phyloP scores from a whole-genome alignment of 148 eudicot genomes.

The Hydrangea macrophylla region DNA sequence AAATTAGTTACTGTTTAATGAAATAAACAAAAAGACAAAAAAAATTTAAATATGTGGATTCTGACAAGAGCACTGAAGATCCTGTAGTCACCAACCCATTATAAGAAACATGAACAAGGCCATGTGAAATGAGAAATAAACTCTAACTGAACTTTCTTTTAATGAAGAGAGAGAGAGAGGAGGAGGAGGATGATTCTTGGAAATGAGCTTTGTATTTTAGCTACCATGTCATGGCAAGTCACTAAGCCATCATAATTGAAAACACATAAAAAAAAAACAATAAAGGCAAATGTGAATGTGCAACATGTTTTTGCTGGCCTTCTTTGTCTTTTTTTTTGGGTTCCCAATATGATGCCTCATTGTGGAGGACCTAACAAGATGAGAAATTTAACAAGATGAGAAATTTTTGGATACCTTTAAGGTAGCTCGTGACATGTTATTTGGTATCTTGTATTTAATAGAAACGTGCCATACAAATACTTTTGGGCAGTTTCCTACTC shows the following conservation, averaged over 20 bases:
- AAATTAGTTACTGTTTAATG: no score
- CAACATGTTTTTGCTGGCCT: neutral
- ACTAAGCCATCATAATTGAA: neutral
- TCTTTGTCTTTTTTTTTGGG: neutral
- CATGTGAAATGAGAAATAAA: neutral
- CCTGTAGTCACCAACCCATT: neutral
- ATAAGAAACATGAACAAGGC: neutral
- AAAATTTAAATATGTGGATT: neutral
- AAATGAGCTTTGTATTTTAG: neutral
- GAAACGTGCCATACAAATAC: no score
- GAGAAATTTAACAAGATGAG: no score
- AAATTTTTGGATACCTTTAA: no score
- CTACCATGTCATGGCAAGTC: neutral
- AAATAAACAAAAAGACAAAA: no score
- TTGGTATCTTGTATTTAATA: no score
- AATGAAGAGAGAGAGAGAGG: neutral
- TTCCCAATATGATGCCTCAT: no score
- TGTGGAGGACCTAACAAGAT: no score
- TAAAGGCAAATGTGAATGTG: no score
- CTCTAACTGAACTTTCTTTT: neutral
- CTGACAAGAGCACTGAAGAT: neutral
- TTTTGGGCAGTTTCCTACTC: no score
- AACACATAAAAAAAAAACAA: neutral
- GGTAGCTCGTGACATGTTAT: no score
- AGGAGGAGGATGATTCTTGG: neutral